Evolutionary conservation across 1,284 basidiomycete genomes (phyloP).

Genomic region (Somion occarium): DNA sequence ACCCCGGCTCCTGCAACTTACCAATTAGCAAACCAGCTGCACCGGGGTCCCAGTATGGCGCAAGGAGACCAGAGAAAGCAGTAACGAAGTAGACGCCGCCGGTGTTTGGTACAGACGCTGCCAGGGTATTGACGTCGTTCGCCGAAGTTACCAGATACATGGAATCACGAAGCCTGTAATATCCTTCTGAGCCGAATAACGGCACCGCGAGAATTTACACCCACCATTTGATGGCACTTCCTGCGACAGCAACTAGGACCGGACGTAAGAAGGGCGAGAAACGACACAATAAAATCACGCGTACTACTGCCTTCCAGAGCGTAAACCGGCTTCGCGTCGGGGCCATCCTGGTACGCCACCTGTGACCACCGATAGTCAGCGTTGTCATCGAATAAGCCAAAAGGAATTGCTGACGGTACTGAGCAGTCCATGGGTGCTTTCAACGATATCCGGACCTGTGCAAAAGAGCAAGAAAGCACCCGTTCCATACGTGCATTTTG

Average conservation of each 20-base stretch:
- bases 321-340: conserved; percentile 77
- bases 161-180: conserved; percentile 76
- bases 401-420: conserved; percentile 79
- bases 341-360: conserved; percentile 92
- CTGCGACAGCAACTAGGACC: conserved; percentile 83
- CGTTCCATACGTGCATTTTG: conserved; percentile 95
- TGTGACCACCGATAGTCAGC: conserved; percentile 27
- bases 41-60: conserved; percentile 89
- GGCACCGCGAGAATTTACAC: conserved; percentile 10
- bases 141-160: conserved; percentile 82
- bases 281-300: conserved; percentile 24
- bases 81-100: conserved; percentile 98
- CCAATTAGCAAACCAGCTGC: conserved; percentile 84
- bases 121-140: conserved; percentile 82
- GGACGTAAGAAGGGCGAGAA: neutral
- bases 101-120: conserved; percentile 72
- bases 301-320: conserved; percentile 91
- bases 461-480: conserved; percentile 95
- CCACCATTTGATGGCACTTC: conserved; percentile 90
- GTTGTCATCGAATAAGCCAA: too few relatives aligned
- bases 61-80: conserved; percentile 89
- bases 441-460: conserved; percentile 84
- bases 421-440: conserved; percentile 83
- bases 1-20: conserved; percentile 28
- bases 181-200: neutral